Conservation (phyloP, 352 stramenopile species). For the Pythium apleroticum region DNA sequence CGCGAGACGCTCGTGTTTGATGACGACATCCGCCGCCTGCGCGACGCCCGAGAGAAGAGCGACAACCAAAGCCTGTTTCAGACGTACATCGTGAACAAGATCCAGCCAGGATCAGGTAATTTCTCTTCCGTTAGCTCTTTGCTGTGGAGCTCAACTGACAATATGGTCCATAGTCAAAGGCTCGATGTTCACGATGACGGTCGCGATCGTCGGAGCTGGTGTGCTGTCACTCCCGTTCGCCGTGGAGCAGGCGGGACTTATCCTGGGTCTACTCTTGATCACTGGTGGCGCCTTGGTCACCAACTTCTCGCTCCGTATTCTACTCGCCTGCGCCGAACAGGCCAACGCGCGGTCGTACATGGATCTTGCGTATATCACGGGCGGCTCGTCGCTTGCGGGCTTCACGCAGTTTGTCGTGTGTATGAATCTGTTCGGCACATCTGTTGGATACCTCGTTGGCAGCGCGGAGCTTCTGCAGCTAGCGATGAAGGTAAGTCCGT, state of each 20-base stretch:
- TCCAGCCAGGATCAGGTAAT: slow-evolving; percentile 81
- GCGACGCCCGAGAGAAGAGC: slow-evolving; percentile 27
- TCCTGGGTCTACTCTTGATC: slow-evolving; percentile 77
- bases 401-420: slow-evolving; percentile 83
- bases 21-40: slow-evolving; percentile 48
- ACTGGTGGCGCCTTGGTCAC: slow-evolving; percentile 60
- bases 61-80: slow-evolving; percentile 59
- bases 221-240: slow-evolving; percentile 82
- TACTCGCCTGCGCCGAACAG: slow-evolving; percentile 79
- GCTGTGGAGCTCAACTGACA: not conserved
- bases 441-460: slow-evolving; percentile 79
- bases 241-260: slow-evolving; percentile 68
- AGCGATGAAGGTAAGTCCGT: slow-evolving; percentile 41
- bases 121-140: not conserved
- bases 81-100: slow-evolving; percentile 78
- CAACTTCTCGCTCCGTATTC: slow-evolving; percentile 79
- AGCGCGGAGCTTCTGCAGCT: slow-evolving; percentile 78
- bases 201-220: slow-evolving; percentile 82
- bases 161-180: slow-evolving; percentile 65
- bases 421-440: slow-evolving; percentile 88
- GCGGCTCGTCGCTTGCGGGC: slow-evolving; percentile 55
- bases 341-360: slow-evolving; percentile 81
- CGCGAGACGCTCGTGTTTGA: slow-evolving; percentile 83
- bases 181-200: slow-evolving; percentile 90
- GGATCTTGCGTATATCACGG: slow-evolving; percentile 67